Conservation (phyloP, 441 rosid species). For the Bocquillonia castaneifolia region DNA sequence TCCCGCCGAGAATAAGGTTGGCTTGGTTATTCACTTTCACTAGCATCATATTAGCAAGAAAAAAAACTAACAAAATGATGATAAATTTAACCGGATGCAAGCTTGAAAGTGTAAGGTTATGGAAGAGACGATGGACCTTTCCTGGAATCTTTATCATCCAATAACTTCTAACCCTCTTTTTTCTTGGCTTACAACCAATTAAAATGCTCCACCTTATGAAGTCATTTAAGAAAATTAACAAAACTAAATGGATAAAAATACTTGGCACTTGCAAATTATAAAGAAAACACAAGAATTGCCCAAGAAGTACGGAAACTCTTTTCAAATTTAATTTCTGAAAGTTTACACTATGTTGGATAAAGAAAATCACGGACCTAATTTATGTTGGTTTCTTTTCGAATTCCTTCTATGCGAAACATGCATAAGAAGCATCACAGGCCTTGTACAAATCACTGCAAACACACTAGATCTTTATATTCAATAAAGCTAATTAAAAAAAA, state of each 20-base stretch:
- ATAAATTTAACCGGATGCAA: constrained; percentile 27
- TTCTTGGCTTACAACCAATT: constrained; percentile 53
- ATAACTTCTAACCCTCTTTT: constrained; percentile 53
- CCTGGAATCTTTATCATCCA: constrained; percentile 61
- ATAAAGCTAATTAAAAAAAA: neutral
- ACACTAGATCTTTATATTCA: neutral
- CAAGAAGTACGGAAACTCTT: constrained; percentile 62
- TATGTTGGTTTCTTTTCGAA: constrained; percentile 63
- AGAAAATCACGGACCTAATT: constrained; percentile 68
- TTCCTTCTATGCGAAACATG: constrained; percentile 61
- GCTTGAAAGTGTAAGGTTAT: constrained; percentile 71
- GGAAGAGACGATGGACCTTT: constrained; percentile 75
- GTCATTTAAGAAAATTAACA: neutral
- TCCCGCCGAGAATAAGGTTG: no score
- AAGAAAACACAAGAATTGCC: constrained; percentile 31
- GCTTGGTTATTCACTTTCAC: no score
- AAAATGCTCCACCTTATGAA: constrained; percentile 64
- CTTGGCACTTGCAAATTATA: no score
- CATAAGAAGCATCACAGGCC: constrained; percentile 72
- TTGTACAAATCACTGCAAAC: constrained; percentile 11
- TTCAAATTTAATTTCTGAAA: constrained; percentile 44
- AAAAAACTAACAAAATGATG: no score
- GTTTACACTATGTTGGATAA: constrained; percentile 63
- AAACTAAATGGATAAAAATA: neutral
- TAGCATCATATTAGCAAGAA: no score